These are phyloP conservation scores for Chlorokybus atmophyticus DNA, from an alignment of 139 green algal species.

Conservation along the genomic window DNA sequence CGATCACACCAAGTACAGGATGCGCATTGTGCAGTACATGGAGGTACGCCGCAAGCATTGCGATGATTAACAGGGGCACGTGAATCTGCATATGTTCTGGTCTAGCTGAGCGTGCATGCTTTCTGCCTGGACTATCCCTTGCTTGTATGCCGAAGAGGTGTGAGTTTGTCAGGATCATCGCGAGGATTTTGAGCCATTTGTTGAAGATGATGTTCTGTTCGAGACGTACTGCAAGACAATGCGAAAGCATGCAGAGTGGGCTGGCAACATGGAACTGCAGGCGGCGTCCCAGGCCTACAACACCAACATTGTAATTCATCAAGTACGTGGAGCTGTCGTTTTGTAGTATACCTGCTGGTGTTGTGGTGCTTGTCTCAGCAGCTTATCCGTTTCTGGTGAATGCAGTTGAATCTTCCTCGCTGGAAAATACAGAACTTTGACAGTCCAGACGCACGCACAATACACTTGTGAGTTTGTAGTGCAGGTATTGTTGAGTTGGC, in stretches of 20 bases:
- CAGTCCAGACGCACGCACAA: background rate
- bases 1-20: conserved; percentile 23
- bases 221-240: conserved; percentile 43
- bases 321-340: too few relatives aligned
- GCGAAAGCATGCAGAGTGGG: conserved; percentile 45
- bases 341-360: too few relatives aligned
- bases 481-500: too few relatives aligned
- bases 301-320: conserved; percentile 47
- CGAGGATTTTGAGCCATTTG: conserved; percentile 41
- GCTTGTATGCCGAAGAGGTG: background rate
- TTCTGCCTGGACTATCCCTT: background rate
- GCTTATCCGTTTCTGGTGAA: too few relatives aligned
- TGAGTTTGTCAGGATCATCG: background rate
- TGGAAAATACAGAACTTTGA: conserved; percentile 46
- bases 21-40: conserved; percentile 24
- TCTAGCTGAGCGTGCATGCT: background rate
- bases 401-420: conserved; percentile 32
- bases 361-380: too few relatives aligned
- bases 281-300: conserved; percentile 22
- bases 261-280: conserved; percentile 59
- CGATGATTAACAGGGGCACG: background rate
- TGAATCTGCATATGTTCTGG: background rate
- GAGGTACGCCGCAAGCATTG: conserved; percentile 5
- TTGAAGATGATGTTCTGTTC: conserved; percentile 61
- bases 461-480: conserved; percentile 23